Conservation (phyloP, 2,329 filamentous ascomycete species). For the Pleomassaria siparia region DNA sequence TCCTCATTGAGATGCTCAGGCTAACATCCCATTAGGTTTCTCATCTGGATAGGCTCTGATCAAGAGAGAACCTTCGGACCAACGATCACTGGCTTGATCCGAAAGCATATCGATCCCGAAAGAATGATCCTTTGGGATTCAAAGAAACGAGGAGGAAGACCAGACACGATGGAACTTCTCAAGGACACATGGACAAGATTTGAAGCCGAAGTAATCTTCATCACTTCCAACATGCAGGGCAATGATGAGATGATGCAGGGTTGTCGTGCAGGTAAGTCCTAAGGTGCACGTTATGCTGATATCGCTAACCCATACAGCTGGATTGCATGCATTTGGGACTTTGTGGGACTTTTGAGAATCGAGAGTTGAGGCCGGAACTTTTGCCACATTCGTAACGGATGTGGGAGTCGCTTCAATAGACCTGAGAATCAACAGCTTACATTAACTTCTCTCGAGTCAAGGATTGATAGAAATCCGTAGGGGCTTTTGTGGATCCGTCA, state of each 20-base stretch:
- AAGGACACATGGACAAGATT: slow-evolving; percentile 37
- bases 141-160: slow-evolving; percentile 37
- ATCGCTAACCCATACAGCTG: no score
- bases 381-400: no score
- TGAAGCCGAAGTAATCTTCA: slow-evolving; percentile 40
- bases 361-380: no score
- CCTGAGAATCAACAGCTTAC: no score
- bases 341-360: slow-evolving; percentile 36
- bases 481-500: no score
- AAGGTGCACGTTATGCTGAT: no score
- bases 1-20: slow-evolving; percentile 39
- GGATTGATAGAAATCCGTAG: no score
- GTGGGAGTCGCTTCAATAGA: no score
- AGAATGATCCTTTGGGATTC: slow-evolving; percentile 42
- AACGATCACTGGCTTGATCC: slow-evolving; percentile 34
- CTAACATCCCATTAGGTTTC: slow-evolving; percentile 37
- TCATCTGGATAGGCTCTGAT: slow-evolving; percentile 42
- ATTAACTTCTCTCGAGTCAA: no score
- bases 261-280: no score
- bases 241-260: slow-evolving; percentile 44
- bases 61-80: slow-evolving; percentile 40
- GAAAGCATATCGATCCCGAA: slow-evolving; percentile 35
- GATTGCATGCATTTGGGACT: slow-evolving; percentile 39
- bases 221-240: slow-evolving; percentile 38
- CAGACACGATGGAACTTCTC: slow-evolving; percentile 35